These are phyloP conservation scores for Aechmea fasciata DNA, from an alignment of 176 grass and related monocot species.

Conservation along the genomic window DNA sequence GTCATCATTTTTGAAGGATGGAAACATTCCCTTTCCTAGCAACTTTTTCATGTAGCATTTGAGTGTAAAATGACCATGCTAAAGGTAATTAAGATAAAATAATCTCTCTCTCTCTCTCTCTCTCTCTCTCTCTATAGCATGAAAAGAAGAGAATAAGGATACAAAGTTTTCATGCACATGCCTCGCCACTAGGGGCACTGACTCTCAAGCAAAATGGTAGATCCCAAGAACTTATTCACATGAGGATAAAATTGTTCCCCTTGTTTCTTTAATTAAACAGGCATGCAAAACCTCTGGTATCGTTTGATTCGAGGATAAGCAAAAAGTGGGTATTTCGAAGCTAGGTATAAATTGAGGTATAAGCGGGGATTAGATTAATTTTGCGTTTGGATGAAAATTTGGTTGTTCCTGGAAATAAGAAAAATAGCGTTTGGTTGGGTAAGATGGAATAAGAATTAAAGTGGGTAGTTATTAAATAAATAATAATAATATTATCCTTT, in stretches of 20 bases:
- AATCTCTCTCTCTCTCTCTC: neutral
- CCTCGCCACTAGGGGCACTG: neutral
- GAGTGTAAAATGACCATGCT: neutral
- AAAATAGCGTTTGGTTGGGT: too few relatives aligned
- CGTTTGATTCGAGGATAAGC: too few relatives aligned
- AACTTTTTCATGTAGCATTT: neutral
- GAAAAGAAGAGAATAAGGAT: neutral
- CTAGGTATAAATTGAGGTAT: too few relatives aligned
- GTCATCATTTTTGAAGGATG: neutral
- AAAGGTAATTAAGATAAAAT: neutral
- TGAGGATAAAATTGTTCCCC: neutral
- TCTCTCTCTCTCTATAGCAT: neutral
- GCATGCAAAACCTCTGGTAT: neutral
- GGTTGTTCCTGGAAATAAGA: too few relatives aligned
- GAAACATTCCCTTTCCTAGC: neutral
- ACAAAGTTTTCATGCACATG: slow-evolving; percentile 1
- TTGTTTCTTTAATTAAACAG: neutral
- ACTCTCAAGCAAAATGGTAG: neutral
- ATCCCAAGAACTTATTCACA: neutral
- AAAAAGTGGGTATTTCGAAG: too few relatives aligned
- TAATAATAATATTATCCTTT: too few relatives aligned
- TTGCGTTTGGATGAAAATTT: too few relatives aligned
- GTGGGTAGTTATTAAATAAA: too few relatives aligned
- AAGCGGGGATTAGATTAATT: too few relatives aligned
- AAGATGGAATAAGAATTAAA: too few relatives aligned